These are phyloP conservation scores for Leccinum incarnatum DNA, from an alignment of 768 basidiomycete genomes.

Conservation along the genomic window DNA sequence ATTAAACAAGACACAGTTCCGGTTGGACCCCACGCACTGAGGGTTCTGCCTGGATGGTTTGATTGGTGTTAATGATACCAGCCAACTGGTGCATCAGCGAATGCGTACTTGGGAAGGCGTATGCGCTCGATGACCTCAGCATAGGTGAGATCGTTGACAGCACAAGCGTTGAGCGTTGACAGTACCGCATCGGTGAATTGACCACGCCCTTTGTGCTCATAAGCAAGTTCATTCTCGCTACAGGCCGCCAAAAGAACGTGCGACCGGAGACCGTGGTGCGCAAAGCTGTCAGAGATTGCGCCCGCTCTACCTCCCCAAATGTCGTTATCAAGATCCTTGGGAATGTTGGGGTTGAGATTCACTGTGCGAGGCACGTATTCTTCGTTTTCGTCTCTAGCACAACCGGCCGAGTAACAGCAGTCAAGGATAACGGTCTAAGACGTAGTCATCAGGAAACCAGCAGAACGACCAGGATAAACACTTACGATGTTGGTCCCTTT, in stretches of 20 bases:
- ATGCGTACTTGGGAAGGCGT: constrained; percentile 8
- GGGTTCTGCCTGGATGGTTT: constrained; percentile 24
- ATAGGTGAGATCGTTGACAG: constrained; percentile 24
- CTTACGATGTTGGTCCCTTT: constrained; percentile 47
- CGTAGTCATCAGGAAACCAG: neutral
- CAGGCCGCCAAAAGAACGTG: constrained; percentile 46
- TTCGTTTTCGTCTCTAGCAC: constrained; percentile 25
- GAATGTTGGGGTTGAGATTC: constrained; percentile 2
- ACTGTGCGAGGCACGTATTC: constrained; percentile 8
- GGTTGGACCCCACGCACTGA: constrained; percentile 27
- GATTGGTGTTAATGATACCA: neutral
- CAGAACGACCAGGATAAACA: neutral
- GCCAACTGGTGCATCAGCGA: too few species aligned
- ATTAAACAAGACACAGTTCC: constrained; percentile 26
- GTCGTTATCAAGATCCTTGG: constrained; percentile 23
- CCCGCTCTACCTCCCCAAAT: constrained; percentile 21
- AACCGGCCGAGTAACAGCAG: constrained; percentile 43
- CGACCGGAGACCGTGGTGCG: constrained; percentile 31
- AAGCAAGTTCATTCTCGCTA: constrained; percentile 33
- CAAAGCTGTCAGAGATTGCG: constrained; percentile 18
- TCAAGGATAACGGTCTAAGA: constrained; percentile 45
- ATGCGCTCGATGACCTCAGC: constrained; percentile 21
- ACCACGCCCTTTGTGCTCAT: constrained; percentile 21
- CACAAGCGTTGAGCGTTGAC: constrained; percentile 2
- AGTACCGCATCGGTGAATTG: constrained; percentile 28